These are phyloP conservation scores for Phytopythium litorale DNA, from an alignment of 352 stramenopile species.

Conservation along the genomic window DNA sequence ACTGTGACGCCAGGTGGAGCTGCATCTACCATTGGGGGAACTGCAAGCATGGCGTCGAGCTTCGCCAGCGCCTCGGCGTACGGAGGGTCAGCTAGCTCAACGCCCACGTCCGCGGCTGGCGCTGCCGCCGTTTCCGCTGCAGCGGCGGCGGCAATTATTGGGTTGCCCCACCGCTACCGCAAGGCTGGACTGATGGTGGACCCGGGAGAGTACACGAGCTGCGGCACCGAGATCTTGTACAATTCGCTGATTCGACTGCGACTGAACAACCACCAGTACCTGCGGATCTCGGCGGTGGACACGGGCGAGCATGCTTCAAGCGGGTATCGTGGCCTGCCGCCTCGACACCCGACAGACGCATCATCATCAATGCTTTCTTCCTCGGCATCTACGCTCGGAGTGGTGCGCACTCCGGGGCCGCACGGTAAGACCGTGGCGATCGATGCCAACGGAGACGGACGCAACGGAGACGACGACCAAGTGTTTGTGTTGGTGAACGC, in stretches of 20 bases:
- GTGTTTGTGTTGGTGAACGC: slow-evolving; percentile 79
- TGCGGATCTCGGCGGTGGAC: slow-evolving; percentile 40
- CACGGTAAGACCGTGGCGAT: slow-evolving; percentile 17
- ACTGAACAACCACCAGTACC: slow-evolving; percentile 65
- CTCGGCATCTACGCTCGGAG: neutral
- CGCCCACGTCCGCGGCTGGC: slow-evolving; percentile 9
- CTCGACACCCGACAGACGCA: neutral
- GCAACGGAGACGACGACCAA: slow-evolving; percentile 71
- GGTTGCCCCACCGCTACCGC: slow-evolving; percentile 2
- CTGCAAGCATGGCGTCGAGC: slow-evolving; percentile 9
- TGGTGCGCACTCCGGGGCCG: neutral
- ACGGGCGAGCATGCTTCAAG: neutral
- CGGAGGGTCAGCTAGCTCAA: slow-evolving; percentile 11
- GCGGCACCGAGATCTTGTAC: slow-evolving; percentile 69
- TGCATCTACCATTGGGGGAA: slow-evolving; percentile 3
- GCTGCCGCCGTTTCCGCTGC: neutral
- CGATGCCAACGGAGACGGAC: slow-evolving; percentile 53
- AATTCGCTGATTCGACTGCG: slow-evolving; percentile 63
- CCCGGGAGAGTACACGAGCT: slow-evolving; percentile 49
- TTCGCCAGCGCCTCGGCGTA: slow-evolving; percentile 12
- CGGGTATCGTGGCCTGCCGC: neutral
- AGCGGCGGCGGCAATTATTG: neutral
- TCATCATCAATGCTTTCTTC: neutral
- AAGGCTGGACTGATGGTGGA: slow-evolving; percentile 28
- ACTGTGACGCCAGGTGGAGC: neutral